phyloP scores from a whole-genome alignment of 345 rosid species.

The Physaria fendleri region DNA sequence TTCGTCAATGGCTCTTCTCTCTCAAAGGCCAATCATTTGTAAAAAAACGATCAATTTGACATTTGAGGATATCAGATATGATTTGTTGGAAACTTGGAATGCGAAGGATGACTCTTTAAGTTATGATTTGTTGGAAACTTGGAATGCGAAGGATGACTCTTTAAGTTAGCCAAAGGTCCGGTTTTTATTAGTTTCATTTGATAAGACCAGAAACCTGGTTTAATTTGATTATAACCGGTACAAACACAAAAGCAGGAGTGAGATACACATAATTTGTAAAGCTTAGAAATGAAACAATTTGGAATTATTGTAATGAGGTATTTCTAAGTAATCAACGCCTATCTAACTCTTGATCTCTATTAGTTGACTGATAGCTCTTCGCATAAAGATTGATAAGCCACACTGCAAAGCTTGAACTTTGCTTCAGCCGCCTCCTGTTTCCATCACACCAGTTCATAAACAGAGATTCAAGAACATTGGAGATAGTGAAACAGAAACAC shows the following conservation, averaged over 20 bases:
- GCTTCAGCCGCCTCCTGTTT: conserved; percentile 71
- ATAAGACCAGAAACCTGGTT: neutral
- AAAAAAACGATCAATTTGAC: neutral
- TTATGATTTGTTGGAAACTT: neutral
- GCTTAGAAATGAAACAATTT: neutral
- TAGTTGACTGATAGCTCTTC: conserved; percentile 55
- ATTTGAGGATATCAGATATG: conserved; percentile 7
- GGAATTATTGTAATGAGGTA: neutral
- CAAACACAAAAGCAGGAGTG: neutral
- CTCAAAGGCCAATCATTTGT: neutral
- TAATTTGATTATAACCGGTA: neutral
- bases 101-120: conserved; percentile 4
- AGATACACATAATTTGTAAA: too few relatives aligned
- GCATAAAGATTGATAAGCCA: conserved; percentile 76
- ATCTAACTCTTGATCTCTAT: conserved; percentile 9
- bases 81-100: neutral
- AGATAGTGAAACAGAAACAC: neutral
- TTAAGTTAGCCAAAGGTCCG: neutral
- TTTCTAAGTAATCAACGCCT: conserved; percentile 10
- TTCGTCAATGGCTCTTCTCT: neutral
- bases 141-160: too few relatives aligned
- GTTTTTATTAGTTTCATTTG: neutral
- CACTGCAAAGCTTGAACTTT: conserved; percentile 89
- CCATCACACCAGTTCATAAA: neutral
- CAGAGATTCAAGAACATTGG: neutral